These are phyloP conservation scores for Aphanoascus verrucosus DNA, from an alignment of 2,329 filamentous ascomycete species.

Conservation along the genomic window DNA sequence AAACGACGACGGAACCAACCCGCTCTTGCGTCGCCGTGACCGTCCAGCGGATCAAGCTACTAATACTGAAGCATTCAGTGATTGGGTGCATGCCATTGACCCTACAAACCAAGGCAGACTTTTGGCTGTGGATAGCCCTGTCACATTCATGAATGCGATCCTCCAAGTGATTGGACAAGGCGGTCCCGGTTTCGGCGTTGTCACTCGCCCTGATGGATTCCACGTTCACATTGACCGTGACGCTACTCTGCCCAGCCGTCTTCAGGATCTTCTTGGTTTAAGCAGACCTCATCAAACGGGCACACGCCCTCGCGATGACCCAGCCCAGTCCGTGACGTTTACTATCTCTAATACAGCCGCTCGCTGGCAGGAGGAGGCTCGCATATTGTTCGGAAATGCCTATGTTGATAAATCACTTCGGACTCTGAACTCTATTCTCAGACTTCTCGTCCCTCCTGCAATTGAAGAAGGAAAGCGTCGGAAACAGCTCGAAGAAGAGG, in stretches of 20 bases:
- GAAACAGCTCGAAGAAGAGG: constrained; percentile 46
- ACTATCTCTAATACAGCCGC: constrained; percentile 57
- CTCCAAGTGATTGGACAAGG: constrained; percentile 44
- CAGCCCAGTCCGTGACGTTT: constrained; percentile 65
- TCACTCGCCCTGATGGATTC: constrained; percentile 41
- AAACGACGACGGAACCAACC: constrained; percentile 75
- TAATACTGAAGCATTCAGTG: constrained; percentile 38
- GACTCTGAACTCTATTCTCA: constrained; percentile 59
- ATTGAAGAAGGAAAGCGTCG: constrained; percentile 67
- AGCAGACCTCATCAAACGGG: constrained; percentile 18
- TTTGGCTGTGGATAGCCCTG: constrained; percentile 40
- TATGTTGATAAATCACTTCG: constrained; percentile 59
- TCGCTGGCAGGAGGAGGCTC: constrained; percentile 83
- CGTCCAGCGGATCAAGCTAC: constrained; percentile 24
- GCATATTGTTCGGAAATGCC: constrained; percentile 65
- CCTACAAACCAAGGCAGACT: constrained; percentile 35
- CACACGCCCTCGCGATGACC: constrained; percentile 37
- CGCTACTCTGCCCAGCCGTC: constrained; percentile 40
- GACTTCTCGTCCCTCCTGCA: constrained; percentile 68
- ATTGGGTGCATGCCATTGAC: constrained; percentile 45
- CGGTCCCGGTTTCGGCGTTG: constrained; percentile 34
- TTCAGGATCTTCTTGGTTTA: constrained; percentile 41
- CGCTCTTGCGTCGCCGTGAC: constrained; percentile 60
- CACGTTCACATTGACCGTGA: constrained; percentile 46
- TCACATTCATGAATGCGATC: constrained; percentile 48